Evolutionary conservation across 2,329 filamentous ascomycete genomes (phyloP).

Genomic region (Monosporascus ibericus): DNA sequence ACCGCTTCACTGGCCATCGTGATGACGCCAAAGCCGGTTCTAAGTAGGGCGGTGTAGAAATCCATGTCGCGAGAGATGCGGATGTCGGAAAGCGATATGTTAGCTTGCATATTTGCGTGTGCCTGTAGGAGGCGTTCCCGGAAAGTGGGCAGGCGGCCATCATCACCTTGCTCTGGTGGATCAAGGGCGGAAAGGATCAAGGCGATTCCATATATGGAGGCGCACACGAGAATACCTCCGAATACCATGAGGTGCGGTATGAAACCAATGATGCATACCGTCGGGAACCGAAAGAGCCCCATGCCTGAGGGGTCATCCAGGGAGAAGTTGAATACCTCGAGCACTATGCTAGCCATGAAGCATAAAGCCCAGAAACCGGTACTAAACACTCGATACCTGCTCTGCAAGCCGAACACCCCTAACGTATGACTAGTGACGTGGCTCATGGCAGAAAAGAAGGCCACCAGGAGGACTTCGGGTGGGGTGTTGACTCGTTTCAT

Average conservation of each 20-base stretch:
- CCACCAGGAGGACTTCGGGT: slow-evolving; percentile 80
- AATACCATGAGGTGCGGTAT: slow-evolving; percentile 89
- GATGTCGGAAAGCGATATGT: slow-evolving; percentile 75
- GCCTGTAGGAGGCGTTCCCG: slow-evolving; percentile 61
- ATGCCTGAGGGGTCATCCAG: slow-evolving; percentile 53
- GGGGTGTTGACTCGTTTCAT: slow-evolving; percentile 79
- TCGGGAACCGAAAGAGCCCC: slow-evolving; percentile 80
- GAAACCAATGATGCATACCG: slow-evolving; percentile 90
- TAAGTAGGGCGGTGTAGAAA: slow-evolving; percentile 85
- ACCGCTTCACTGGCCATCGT: slow-evolving; percentile 94
- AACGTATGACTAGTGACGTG: slow-evolving; percentile 80
- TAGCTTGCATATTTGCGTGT: slow-evolving; percentile 87
- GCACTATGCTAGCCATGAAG: slow-evolving; percentile 81
- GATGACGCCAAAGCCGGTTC: slow-evolving; percentile 80
- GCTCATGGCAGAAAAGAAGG: slow-evolving; percentile 82
- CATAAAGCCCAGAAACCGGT: slow-evolving; percentile 86
- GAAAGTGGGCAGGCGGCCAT: slow-evolving; percentile 33
- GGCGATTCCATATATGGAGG: slow-evolving; percentile 70
- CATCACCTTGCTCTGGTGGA: slow-evolving; percentile 42
- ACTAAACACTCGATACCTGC: slow-evolving; percentile 73
- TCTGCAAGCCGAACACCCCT: slow-evolving; percentile 73
- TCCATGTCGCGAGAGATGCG: slow-evolving; percentile 83
- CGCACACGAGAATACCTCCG: slow-evolving; percentile 69
- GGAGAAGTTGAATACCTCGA: slow-evolving; percentile 62
- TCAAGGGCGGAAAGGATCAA: slow-evolving; percentile 69